Base-by-base conservation (phyloP, 2,329 filamentous ascomycete species). In the Neopestalotiopsis rosae region DNA sequence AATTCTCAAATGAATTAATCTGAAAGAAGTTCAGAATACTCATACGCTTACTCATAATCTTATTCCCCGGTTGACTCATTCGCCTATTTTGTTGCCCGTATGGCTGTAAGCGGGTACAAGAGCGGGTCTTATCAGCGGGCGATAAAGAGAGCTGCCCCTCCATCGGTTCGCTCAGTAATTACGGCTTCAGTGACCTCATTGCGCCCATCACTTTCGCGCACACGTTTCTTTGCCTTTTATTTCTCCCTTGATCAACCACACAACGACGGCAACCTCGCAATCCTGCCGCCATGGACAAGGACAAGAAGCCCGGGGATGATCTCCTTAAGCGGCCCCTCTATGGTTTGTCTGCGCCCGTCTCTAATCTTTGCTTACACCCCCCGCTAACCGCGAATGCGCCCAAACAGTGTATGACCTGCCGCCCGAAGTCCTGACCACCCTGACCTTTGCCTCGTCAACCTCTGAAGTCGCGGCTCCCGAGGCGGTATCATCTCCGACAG, bases 361-460 rank as follows among this genome's bases (percentile, higher is more conserved):
- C 24, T n/a, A 61, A 6, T 32, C 34, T 10, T 38, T 13, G n/a
- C 20, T 24, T n/a, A 28, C 30, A 68, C 70, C 72, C 67, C 24
- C 70, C 57, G 61, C 63, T 58, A 71, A 71, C 71, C 72, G 77
- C 68, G 67, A 65, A 74, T 77, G 68, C 68, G 65, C 62, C 34
- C 69, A 52, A 52, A 52, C 78, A 94, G 92, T 95, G 68, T 98
- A 95, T 80, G 92, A 97, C 79, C 88, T 98, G 30, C 94, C 94
- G 0, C 84, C 87, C 69, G 89, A 94, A 77, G 87, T 97, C 61
- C 84, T 97, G 45, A 83, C 86, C 66, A 92, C 89, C 3, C 85
- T 97, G 72, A 85, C 87, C 10, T 85, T 87, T 70, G 91, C 90
- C 77, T 80, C 81, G 61, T 83, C 85, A 68, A 79, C 71, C 9